Percentiles rank a stretch among this genome's conserved stretches.
phyloP scores from a whole-genome alignment of 192 early-diverging fungal species.

The Linderina pennispora region DNA sequence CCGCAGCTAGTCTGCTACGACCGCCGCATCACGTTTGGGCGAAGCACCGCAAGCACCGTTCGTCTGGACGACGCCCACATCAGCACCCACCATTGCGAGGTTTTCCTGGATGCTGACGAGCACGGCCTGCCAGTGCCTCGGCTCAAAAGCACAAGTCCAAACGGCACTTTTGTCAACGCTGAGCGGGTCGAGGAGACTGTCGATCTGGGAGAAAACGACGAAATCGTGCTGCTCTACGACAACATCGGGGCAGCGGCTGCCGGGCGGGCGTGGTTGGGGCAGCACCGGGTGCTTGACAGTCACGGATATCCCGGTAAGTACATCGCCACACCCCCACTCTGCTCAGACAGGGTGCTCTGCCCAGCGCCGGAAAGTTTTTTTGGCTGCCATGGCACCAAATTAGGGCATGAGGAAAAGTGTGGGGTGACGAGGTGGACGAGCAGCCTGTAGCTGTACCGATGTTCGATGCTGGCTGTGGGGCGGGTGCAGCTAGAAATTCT shows the following conservation, averaged over 20 bases:
- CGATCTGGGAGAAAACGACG: constrained; percentile 19
- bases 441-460: too few relatives aligned
- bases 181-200: constrained; percentile 3
- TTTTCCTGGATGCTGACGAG: constrained; percentile 5
- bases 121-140: constrained; percentile 18
- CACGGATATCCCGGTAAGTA: constrained; percentile 22
- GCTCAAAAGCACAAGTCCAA: neutral
- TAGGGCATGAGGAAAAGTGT: too few relatives aligned
- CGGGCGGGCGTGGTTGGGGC: constrained; percentile 16
- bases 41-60: constrained; percentile 13
- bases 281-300: constrained; percentile 8
- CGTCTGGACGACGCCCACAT: constrained; percentile 16
- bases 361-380: too few relatives aligned
- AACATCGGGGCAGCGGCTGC: constrained; percentile 2
- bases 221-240: constrained; percentile 31
- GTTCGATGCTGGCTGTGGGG: too few relatives aligned
- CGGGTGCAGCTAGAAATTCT: neutral
- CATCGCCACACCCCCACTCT: too few relatives aligned
- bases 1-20: constrained; percentile 16
- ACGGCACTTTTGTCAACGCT: constrained; percentile 38
- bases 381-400: too few relatives aligned
- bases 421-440: too few relatives aligned
- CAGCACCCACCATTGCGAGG: constrained; percentile 26
- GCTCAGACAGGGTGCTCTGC: too few relatives aligned
- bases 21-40: constrained; percentile 15